Conservation (phyloP, 495 filamentous ascomycete species). For the Hypoxylon lienhwacheense region DNA sequence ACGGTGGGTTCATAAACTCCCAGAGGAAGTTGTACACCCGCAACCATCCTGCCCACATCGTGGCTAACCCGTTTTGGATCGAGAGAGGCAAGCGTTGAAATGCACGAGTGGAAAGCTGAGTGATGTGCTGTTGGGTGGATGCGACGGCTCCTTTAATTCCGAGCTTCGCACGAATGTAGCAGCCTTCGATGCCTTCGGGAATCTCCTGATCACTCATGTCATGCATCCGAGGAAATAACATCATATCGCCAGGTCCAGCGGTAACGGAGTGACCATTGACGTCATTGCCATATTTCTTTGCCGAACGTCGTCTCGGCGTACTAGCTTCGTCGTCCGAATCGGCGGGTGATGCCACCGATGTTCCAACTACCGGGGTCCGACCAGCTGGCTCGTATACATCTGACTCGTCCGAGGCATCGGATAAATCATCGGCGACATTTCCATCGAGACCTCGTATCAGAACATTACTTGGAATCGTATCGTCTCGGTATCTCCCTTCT, state of each 20-base stretch:
- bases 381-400: slow-evolving; percentile 50
- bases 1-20: slow-evolving; percentile 97
- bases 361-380: slow-evolving; percentile 48
- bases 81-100: slow-evolving; percentile 57
- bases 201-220: slow-evolving; percentile 39
- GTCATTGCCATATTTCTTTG: slow-evolving; percentile 15
- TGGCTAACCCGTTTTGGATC: slow-evolving; percentile 57
- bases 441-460: slow-evolving; percentile 39
- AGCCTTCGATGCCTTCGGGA: slow-evolving; percentile 40
- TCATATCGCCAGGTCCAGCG: slow-evolving; percentile 39
- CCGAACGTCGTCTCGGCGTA: slow-evolving; percentile 33
- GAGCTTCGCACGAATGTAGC: slow-evolving; percentile 30
- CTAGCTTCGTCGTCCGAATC: slow-evolving; percentile 48
- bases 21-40: slow-evolving; percentile 68
- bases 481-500: slow-evolving; percentile 70
- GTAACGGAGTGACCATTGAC: slow-evolving; percentile 11
- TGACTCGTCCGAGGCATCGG: slow-evolving; percentile 41
- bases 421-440: slow-evolving; percentile 13
- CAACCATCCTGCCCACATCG: slow-evolving; percentile 42
- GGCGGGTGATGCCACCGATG: slow-evolving; percentile 44
- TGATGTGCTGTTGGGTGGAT: slow-evolving; percentile 41
- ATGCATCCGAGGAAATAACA: slow-evolving; percentile 50
- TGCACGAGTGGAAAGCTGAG: slow-evolving; percentile 15
- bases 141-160: slow-evolving; percentile 36
- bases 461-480: slow-evolving; percentile 32